Evolutionary conservation across 2,329 filamentous ascomycete genomes (phyloP).

Genomic region (Tetracladium maxilliforme): DNA sequence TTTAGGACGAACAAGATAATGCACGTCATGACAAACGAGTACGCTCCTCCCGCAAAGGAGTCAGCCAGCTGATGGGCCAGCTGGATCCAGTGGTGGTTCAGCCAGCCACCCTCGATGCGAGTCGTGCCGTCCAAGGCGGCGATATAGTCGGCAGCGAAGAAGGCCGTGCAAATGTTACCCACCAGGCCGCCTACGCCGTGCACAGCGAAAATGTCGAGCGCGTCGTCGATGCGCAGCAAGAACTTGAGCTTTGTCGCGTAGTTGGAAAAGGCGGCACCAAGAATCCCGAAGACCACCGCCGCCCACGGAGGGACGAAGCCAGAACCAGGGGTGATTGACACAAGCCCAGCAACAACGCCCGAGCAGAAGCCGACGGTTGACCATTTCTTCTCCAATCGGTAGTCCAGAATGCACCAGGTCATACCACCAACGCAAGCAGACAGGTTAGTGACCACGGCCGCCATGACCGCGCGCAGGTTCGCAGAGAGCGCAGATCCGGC

Average conservation of each 20-base stretch:
- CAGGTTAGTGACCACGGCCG: conserved; percentile 72
- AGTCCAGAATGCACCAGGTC: conserved; percentile 82
- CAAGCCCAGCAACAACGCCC: conserved; percentile 73
- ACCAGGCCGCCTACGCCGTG: conserved; percentile 67
- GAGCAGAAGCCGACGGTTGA: conserved; percentile 90
- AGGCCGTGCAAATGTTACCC: conserved; percentile 64
- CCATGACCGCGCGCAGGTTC: conserved; percentile 76
- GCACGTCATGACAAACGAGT: conserved; percentile 67
- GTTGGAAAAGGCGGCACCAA: conserved; percentile 68
- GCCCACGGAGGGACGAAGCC: conserved; percentile 77
- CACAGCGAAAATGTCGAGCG: conserved; percentile 78
- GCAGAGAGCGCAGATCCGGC: conserved; percentile 69
- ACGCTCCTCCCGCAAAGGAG: conserved; percentile 58
- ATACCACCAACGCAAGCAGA: conserved; percentile 74
- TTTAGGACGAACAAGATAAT: conserved; percentile 72
- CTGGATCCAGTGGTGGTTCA: conserved; percentile 74
- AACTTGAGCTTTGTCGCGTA: conserved; percentile 90
- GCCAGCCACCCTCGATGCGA: conserved; percentile 60
- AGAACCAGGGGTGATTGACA: conserved; percentile 78
- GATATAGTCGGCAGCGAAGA: conserved; percentile 78
- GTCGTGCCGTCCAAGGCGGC: conserved; percentile 61
- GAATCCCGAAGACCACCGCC: conserved; percentile 62
- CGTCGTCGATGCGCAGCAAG: conserved; percentile 65
- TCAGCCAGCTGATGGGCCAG: conserved; percentile 75
- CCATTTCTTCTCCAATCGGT: conserved; percentile 80